phyloP scores from a whole-genome alignment of 352 stramenopile genomes.

The Thraustotheca clavata region DNA sequence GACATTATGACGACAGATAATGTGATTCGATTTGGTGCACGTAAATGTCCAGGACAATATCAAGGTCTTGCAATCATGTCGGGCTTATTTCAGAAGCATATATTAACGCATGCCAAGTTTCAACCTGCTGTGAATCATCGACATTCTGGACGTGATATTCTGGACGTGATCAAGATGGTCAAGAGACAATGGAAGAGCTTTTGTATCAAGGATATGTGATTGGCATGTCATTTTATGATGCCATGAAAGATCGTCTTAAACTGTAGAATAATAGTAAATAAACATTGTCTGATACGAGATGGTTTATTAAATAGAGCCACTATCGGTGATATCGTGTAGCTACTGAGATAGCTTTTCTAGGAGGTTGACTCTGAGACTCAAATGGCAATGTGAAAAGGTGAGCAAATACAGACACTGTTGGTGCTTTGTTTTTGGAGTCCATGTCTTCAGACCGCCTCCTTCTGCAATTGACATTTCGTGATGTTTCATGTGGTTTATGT shows the following conservation, averaged over 20 bases:
- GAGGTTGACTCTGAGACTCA: not conserved
- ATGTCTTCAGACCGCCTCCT: not conserved
- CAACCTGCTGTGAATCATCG: not conserved
- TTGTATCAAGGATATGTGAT: conserved; percentile 14
- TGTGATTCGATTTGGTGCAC: conserved; percentile 17
- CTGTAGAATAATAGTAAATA: too few species aligned
- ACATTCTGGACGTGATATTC: conserved; percentile 18
- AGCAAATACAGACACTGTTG: not conserved
- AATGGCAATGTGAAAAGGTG: conserved; percentile 20
- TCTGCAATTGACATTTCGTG: not conserved
- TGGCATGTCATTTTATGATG: not conserved
- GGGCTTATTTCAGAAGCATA: not conserved
- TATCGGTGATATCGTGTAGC: not conserved
- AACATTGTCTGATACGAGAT: too few species aligned
- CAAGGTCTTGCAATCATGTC: conserved; percentile 10
- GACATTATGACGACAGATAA: conserved; percentile 16
- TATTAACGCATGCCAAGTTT: conserved; percentile 3
- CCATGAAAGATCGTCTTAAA: too few species aligned
- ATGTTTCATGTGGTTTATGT: not conserved
- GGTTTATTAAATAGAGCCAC: not conserved
- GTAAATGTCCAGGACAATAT: conserved; percentile 14
- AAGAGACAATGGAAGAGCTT: conserved; percentile 4
- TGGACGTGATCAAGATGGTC: conserved; percentile 12
- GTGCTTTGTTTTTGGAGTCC: not conserved
- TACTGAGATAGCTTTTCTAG: not conserved